Conservation (phyloP, 163 green algal genomes). For the Coccomyxa subellipsoidea region DNA sequence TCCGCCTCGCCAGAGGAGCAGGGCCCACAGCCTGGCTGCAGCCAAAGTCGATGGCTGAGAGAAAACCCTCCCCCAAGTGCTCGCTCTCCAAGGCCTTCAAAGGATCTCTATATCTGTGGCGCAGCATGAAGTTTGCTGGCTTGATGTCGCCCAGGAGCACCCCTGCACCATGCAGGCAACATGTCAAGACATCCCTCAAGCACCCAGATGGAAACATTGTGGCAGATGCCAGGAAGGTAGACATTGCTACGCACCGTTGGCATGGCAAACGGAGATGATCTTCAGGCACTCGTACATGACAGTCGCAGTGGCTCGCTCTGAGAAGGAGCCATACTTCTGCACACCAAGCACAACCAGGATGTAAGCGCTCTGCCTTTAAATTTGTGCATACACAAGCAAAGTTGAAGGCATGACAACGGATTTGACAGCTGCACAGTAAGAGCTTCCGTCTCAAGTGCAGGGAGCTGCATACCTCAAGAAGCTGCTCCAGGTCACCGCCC, state of each 20-base stretch:
- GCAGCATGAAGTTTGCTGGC: slow-evolving; percentile 65
- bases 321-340: not conserved
- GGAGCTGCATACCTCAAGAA: slow-evolving; percentile 48
- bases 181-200: not conserved
- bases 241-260: not conserved
- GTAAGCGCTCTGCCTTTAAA: not conserved
- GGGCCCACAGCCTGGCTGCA: slow-evolving; percentile 54
- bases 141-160: slow-evolving; percentile 73
- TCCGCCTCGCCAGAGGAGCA: slow-evolving; percentile 20
- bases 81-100: not conserved
- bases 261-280: slow-evolving; percentile 4
- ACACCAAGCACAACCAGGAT: not conserved
- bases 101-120: slow-evolving; percentile 5
- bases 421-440: no score
- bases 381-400: no score
- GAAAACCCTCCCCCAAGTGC: slow-evolving; percentile 37
- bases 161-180: not conserved
- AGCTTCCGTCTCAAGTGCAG: no score
- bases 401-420: no score
- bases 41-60: slow-evolving; percentile 77
- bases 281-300: not conserved
- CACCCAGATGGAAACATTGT: not conserved
- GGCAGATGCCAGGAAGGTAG: not conserved
- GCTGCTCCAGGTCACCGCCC: slow-evolving; percentile 62
- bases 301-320: not conserved